Evolutionary conservation across 192 early-diverging fungal genomes (phyloP).

Genomic region (Haplosporangium gracile): DNA sequence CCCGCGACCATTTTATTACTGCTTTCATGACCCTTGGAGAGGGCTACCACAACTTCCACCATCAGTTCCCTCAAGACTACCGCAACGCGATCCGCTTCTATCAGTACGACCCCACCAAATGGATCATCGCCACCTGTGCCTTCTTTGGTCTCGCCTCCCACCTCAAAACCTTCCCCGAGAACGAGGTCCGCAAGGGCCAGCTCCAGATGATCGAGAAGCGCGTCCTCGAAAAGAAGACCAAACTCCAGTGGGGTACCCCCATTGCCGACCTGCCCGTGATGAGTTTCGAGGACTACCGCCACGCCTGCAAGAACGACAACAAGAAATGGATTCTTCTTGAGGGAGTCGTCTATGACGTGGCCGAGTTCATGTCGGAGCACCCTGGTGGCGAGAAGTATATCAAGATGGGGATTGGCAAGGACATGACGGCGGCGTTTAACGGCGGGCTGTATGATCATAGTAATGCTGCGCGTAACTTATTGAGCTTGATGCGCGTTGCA

Average conservation of each 20-base stretch:
- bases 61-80: constrained; percentile 91
- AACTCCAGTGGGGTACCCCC: constrained; percentile 82
- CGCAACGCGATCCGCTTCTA: constrained; percentile 85
- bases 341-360: constrained; percentile 87
- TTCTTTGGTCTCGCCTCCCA: constrained; percentile 78
- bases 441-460: constrained; percentile 95
- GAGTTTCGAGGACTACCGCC: constrained; percentile 74
- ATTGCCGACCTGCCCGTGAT: constrained; percentile 77
- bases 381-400: constrained; percentile 90
- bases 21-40: constrained; percentile 86
- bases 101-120: constrained; percentile 92
- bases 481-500: constrained; percentile 82
- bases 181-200: constrained; percentile 85
- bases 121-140: constrained; percentile 77
- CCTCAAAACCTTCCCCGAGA: constrained; percentile 84
- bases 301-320: constrained; percentile 65
- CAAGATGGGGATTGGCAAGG: constrained; percentile 83
- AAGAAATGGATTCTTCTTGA: constrained; percentile 89
- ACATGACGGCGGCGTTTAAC: constrained; percentile 92
- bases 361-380: constrained; percentile 89
- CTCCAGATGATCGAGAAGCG: constrained; percentile 90
- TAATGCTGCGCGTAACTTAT: constrained; percentile 92
- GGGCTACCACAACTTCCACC: constrained; percentile 93
- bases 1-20: constrained; percentile 87
- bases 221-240: constrained; percentile 70